A percentile compares a stretch with the other conserved stretches of the same genome.
phyloP scores from a whole-genome alignment of 1,284 basidiomycete genomes.

The Papiliotrema flavescens region DNA sequence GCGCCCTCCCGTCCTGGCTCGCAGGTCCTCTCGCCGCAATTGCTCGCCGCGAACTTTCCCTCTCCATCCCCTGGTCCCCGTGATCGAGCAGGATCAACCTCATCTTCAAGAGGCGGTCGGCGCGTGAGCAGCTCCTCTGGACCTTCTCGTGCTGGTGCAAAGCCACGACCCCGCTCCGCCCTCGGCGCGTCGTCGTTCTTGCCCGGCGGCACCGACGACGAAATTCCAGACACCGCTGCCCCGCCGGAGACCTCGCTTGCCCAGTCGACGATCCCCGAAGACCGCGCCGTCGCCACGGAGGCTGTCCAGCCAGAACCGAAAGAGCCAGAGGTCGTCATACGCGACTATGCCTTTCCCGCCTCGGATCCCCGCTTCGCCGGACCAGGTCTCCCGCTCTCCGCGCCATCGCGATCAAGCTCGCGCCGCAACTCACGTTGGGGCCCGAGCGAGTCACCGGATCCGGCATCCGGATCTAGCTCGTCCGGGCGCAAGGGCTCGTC shows the following conservation, averaged over 20 bases:
- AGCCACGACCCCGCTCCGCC: slow-evolving; percentile 11
- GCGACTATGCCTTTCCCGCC: slow-evolving; percentile 37
- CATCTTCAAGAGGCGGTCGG: slow-evolving; percentile 10
- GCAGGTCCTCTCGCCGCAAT: slow-evolving; percentile 16
- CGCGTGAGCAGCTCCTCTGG: background rate
- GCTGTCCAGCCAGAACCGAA: background rate
- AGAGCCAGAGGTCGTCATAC: slow-evolving; percentile 21
- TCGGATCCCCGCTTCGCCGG: slow-evolving; percentile 29
- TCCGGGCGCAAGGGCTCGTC: slow-evolving; percentile 9
- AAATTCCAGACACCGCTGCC: background rate
- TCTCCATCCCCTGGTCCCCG: slow-evolving; percentile 2
- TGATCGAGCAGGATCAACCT: slow-evolving; percentile 18
- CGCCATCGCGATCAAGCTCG: background rate
- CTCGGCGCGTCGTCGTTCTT: slow-evolving; percentile 12
- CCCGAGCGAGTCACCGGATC: slow-evolving; percentile 10
- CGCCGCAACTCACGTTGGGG: slow-evolving; percentile 3
- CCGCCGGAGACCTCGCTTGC: background rate
- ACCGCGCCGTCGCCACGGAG: background rate
- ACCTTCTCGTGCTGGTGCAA: slow-evolving; percentile 4
- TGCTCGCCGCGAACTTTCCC: background rate
- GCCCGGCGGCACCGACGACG: slow-evolving; percentile 1
- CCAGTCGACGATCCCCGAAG: background rate
- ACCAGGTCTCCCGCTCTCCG: slow-evolving; percentile 3
- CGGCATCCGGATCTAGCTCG: slow-evolving; percentile 14
- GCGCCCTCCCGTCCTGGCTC: slow-evolving; percentile 32